phyloP scores from a whole-genome alignment of 305 asterid genomes.

The Andrographis paniculata region DNA sequence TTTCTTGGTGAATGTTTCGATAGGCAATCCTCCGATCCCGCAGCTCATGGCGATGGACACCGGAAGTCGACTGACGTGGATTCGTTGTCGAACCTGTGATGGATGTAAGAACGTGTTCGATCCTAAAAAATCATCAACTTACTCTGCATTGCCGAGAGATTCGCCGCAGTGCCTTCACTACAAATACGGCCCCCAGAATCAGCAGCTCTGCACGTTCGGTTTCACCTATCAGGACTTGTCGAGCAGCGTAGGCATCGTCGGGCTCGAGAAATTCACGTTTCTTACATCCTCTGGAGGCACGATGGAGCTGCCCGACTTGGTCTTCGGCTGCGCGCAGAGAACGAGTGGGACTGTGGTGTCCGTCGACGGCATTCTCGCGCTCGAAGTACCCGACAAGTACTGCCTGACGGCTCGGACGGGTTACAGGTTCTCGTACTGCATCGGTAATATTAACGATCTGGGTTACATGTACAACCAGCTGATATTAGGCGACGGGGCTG shows the following conservation, averaged over 20 bases:
- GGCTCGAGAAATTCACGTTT: conserved; percentile 13
- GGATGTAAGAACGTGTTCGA: conserved; percentile 1
- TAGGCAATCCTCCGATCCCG: conserved; percentile 15
- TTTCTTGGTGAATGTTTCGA: conserved; percentile 17
- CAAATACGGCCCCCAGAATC: neutral
- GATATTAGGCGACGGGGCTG: conserved; percentile 14
- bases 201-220: neutral
- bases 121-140: conserved; percentile 13
- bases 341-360: neutral
- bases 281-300: conserved; percentile 15
- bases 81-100: conserved; percentile 7
- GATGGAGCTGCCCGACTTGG: conserved; percentile 7
- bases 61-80: conserved; percentile 15
- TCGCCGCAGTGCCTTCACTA: conserved; percentile 1
- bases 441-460: conserved; percentile 14
- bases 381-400: conserved; percentile 9
- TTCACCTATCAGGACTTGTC: conserved; percentile 5
- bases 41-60: conserved; percentile 21
- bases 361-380: conserved; percentile 10
- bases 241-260: conserved; percentile 7
- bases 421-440: conserved; percentile 15
- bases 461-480: conserved; percentile 15
- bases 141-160: neutral
- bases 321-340: conserved; percentile 7
- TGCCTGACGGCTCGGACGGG: conserved; percentile 6